Evolutionary conservation across 2,329 filamentous ascomycete genomes (phyloP).

Genomic region (Thelonectria discophora): DNA sequence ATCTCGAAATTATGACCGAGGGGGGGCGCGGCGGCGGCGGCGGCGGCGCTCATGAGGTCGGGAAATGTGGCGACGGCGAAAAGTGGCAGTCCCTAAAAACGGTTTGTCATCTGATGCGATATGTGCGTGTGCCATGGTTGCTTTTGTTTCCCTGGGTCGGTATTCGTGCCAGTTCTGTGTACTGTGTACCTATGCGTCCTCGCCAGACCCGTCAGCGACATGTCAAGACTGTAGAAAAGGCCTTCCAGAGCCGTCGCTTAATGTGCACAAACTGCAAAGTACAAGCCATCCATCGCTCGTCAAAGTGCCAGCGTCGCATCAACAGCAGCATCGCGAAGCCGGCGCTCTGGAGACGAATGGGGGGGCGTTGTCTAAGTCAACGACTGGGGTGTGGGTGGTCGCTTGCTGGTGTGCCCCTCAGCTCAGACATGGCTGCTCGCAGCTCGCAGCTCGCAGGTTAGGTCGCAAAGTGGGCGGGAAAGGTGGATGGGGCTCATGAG

Average conservation of each 20-base stretch:
- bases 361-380: slow-evolving; percentile 27
- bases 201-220: slow-evolving; percentile 26
- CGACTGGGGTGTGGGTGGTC: slow-evolving; percentile 32
- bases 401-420: slow-evolving; percentile 30
- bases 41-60: slow-evolving; percentile 12
- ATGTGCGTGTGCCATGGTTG: slow-evolving; percentile 13
- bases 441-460: slow-evolving; percentile 12
- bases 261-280: slow-evolving; percentile 10
- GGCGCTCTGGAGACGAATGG: slow-evolving; percentile 36
- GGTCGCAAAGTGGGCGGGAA: too few species aligned
- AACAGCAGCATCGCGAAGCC: slow-evolving; percentile 34
- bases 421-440: slow-evolving; percentile 25
- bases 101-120: slow-evolving; percentile 26
- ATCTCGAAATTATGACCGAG: slow-evolving; percentile 42
- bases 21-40: slow-evolving; percentile 9
- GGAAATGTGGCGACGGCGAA: slow-evolving; percentile 32
- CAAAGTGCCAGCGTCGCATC: background rate
- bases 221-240: slow-evolving; percentile 27
- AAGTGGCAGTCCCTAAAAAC: slow-evolving; percentile 18
- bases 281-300: background rate
- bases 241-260: background rate
- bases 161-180: background rate
- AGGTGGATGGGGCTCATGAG: too few species aligned
- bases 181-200: background rate
- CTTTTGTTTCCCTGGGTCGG: slow-evolving; percentile 25